phyloP scores from a whole-genome alignment of 2,329 filamentous ascomycete species.

The Apiospora phragmitis region DNA sequence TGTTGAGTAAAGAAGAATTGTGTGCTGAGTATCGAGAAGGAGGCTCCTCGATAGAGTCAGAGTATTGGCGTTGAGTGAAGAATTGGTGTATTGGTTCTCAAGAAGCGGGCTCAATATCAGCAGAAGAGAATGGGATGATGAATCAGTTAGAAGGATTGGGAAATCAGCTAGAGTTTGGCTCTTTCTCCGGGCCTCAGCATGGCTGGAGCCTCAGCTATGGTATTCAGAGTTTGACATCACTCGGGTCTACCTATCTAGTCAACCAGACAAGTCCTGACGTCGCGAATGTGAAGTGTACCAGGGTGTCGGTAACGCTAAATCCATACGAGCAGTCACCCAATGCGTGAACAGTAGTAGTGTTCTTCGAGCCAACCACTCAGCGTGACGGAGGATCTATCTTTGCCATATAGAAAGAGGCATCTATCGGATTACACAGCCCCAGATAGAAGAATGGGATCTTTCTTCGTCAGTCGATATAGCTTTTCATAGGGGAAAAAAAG shows the following conservation, averaged over 20 bases:
- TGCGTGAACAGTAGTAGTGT: not conserved
- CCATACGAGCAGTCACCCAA: not conserved
- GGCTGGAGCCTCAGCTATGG: not conserved
- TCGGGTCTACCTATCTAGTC: not conserved
- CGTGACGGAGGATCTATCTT: not conserved
- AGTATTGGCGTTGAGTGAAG: not conserved
- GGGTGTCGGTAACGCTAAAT: not conserved
- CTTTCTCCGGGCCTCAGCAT: not conserved
- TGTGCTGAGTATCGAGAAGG: not conserved
- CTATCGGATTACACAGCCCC: too few species aligned
- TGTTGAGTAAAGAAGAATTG: not conserved
- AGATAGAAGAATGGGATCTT: too few species aligned
- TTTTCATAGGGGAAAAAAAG: not conserved
- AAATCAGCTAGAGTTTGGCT: not conserved
- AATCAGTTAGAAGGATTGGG: not conserved
- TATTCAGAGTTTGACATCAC: not conserved
- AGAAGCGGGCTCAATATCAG: not conserved
- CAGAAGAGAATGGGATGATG: not conserved
- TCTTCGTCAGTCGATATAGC: not conserved
- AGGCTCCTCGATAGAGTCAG: not conserved
- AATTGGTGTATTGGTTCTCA: not conserved
- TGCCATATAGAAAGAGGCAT: not conserved
- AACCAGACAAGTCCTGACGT: not conserved
- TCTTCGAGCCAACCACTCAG: not conserved
- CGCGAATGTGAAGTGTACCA: not conserved